Evolutionary conservation across 169 alveolate genomes (phyloP).

Genomic region (Pseudocohnilembus persalinus): DNA sequence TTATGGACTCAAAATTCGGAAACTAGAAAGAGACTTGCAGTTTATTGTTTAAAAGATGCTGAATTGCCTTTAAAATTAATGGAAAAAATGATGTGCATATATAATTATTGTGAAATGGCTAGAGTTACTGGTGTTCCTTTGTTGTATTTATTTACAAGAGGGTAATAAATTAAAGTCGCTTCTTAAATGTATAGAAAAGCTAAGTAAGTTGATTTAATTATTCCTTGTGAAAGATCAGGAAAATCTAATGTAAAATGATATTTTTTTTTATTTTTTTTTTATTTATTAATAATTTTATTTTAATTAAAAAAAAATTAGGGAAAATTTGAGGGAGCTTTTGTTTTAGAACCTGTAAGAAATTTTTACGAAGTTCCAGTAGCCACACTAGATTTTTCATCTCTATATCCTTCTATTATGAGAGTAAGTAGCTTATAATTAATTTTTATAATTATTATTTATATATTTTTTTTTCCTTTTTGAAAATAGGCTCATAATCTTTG

Average conservation of each 20-base stretch:
- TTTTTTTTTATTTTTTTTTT: conserved; percentile 7
- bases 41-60: conserved; percentile 99
- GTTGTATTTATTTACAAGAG: conserved; percentile 87
- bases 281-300: conserved; percentile 42
- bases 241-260: conserved; percentile 20
- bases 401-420: conserved; percentile 99
- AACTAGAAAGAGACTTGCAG: conserved; percentile 97
- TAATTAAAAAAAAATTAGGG: conserved; percentile 57
- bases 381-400: conserved; percentile 98
- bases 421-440: conserved; percentile 99
- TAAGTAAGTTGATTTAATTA: conserved; percentile 81
- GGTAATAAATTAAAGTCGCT: conserved; percentile 98
- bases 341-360: conserved; percentile 93
- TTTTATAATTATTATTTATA: conserved; percentile 91
- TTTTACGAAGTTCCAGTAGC: conserved; percentile 98
- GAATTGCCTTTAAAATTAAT: conserved; percentile 95
- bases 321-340: conserved; percentile 96
- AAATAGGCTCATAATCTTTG: conserved; percentile 99
- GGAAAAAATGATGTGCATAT: conserved; percentile 94
- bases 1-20: conserved; percentile 93
- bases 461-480: conserved; percentile 98
- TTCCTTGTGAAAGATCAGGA: conserved; percentile 86
- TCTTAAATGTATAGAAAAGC: conserved; percentile 94
- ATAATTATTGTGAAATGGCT: conserved; percentile 98
- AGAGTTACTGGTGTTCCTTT: conserved; percentile 99